phyloP scores from a whole-genome alignment of 352 stramenopile species.

The Phytophthora nicotianae region DNA sequence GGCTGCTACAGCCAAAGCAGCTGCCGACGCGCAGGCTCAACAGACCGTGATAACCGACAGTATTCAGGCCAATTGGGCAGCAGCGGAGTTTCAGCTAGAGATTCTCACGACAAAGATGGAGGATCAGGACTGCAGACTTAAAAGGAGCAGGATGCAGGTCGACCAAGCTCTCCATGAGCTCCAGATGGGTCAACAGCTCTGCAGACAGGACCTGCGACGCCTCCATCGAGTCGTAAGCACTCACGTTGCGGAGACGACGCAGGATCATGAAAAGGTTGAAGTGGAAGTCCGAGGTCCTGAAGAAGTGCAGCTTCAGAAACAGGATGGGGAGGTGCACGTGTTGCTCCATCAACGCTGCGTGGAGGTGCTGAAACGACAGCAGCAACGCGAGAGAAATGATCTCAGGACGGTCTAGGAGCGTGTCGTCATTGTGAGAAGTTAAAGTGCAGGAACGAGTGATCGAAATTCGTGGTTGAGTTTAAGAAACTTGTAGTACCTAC shows the following conservation, averaged over 20 bases:
- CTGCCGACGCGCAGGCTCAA: too few species aligned
- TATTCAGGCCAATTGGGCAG: too few species aligned
- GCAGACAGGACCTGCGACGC: conserved; percentile 13
- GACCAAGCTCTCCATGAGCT: conserved; percentile 12
- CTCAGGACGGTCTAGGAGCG: conserved; percentile 6
- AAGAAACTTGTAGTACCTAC: too few species aligned
- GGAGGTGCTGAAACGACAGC: conserved; percentile 24
- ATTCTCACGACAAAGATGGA: too few species aligned
- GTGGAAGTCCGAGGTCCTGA: not conserved
- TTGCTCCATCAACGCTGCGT: conserved; percentile 23
- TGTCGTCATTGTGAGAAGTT: not conserved
- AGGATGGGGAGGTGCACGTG: conserved; percentile 4
- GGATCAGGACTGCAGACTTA: too few species aligned
- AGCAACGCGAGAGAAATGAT: conserved; percentile 10
- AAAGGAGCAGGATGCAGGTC: too few species aligned
- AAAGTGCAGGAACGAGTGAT: not conserved
- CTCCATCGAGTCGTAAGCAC: conserved; percentile 11
- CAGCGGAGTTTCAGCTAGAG: too few species aligned
- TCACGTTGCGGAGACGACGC: not conserved
- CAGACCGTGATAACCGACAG: too few species aligned
- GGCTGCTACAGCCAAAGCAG: too few species aligned
- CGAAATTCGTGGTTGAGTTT: not conserved
- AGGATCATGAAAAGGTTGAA: not conserved
- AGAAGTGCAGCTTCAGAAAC: conserved; percentile 2
- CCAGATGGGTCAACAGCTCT: conserved; percentile 7